Percentiles rank a stretch among this genome's conserved stretches.
phyloP scores from a whole-genome alignment of 495 filamentous ascomycete genomes.

The Lophiotrema nucula region DNA sequence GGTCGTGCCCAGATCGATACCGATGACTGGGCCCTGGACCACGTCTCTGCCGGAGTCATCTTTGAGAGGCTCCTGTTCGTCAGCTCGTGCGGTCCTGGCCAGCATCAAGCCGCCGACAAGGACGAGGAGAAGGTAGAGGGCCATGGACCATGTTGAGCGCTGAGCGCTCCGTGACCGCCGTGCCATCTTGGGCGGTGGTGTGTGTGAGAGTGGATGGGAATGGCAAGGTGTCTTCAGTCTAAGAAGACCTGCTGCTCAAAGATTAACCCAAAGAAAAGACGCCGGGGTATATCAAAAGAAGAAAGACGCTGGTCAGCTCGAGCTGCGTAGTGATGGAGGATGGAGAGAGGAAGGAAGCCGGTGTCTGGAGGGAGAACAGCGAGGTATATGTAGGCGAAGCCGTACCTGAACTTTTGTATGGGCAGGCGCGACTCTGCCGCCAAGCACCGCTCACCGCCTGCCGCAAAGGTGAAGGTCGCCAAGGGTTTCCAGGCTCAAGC shows the following conservation, averaged over 20 bases:
- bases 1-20: constrained; percentile 98
- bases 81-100: constrained; percentile 66
- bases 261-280: neutral
- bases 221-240: constrained; percentile 9
- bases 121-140: constrained; percentile 81
- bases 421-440: constrained; percentile 6
- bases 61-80: constrained; percentile 61
- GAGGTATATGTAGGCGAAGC: constrained; percentile 9
- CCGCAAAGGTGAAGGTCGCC: constrained; percentile 7
- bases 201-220: constrained; percentile 1
- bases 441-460: constrained; percentile 10
- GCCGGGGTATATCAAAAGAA: constrained; percentile 22
- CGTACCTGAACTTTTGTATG: constrained; percentile 20
- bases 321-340: neutral
- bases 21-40: constrained; percentile 63
- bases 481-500: too few relatives aligned
- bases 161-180: constrained; percentile 34
- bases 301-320: constrained; percentile 6
- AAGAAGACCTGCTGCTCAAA: neutral
- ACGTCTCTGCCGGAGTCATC: constrained; percentile 49
- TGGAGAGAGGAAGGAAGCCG: constrained; percentile 7
- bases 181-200: constrained; percentile 34
- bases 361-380: neutral
- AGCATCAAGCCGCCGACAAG: constrained; percentile 75
- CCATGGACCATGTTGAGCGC: constrained; percentile 63